Conservation (phyloP, 2,329 filamentous ascomycete genomes). For the Pseudogymnoascus sp. region DNA sequence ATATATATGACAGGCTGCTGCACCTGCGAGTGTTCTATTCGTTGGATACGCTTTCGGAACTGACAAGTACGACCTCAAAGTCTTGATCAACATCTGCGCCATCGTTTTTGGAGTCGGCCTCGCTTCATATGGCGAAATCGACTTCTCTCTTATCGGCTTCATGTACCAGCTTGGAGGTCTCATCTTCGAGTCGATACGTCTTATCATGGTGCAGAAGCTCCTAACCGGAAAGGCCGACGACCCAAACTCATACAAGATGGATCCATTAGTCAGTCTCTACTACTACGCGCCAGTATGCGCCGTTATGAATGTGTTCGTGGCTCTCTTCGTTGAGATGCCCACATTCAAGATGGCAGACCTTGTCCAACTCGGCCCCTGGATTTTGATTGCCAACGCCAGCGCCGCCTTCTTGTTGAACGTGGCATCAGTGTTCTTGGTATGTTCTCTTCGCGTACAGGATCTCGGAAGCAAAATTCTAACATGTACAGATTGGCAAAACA, state of each 20-base stretch:
- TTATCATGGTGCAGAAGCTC: conserved; percentile 81
- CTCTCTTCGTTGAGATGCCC: conserved; percentile 62
- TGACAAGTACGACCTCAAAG: conserved; percentile 3
- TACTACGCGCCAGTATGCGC: conserved; percentile 85
- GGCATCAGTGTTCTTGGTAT: conserved; percentile 77
- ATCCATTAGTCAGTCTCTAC: conserved; percentile 80
- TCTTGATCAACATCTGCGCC: conserved; percentile 40
- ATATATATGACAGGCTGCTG: background rate
- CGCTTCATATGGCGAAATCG: conserved; percentile 57
- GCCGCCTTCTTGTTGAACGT: conserved; percentile 78
- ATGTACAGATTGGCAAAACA: conserved; percentile 71
- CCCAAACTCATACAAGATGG: conserved; percentile 56
- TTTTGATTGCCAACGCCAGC: conserved; percentile 66
- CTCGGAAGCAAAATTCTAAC: background rate
- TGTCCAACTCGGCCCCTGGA: conserved; percentile 52
- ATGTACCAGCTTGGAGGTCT: conserved; percentile 69
- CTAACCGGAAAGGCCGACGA: conserved; percentile 48
- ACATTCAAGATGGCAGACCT: conserved; percentile 61
- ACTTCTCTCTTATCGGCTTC: conserved; percentile 61
- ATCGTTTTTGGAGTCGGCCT: conserved; percentile 49
- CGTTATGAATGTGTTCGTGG: conserved; percentile 68
- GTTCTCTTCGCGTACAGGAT: conserved; percentile 29
- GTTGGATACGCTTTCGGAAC: conserved; percentile 7
- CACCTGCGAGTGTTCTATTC: conserved; percentile 11
- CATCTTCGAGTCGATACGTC: conserved; percentile 70